Conservation (phyloP, 2,329 filamentous ascomycete species). For the Phymatotrichopsis omnivora region DNA sequence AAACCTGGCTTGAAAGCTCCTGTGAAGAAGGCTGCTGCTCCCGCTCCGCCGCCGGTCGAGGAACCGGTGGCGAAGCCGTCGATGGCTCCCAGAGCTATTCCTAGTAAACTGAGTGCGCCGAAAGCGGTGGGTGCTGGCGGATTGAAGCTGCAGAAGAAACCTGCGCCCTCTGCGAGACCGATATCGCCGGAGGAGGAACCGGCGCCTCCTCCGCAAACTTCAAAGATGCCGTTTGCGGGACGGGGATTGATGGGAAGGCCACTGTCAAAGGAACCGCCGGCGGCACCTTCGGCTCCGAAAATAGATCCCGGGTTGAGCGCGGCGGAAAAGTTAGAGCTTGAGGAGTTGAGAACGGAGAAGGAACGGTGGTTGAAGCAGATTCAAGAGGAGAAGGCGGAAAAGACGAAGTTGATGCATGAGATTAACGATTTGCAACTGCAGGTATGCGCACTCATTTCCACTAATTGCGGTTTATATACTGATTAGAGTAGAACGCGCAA, state of each 20-base stretch:
- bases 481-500: slow-evolving; percentile 74
- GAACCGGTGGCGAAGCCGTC: slow-evolving; percentile 42
- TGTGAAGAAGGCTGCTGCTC: slow-evolving; percentile 39
- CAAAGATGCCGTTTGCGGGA: slow-evolving; percentile 55
- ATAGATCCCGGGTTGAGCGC: slow-evolving; percentile 54
- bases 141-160: slow-evolving; percentile 51
- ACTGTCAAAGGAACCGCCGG: slow-evolving; percentile 60
- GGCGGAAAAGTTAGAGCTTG: slow-evolving; percentile 83
- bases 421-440: slow-evolving; percentile 71
- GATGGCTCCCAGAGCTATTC: slow-evolving; percentile 34
- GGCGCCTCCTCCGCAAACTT: slow-evolving; percentile 42
- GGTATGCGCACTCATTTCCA: slow-evolving; percentile 20
- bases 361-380: slow-evolving; percentile 64
- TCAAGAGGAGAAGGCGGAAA: slow-evolving; percentile 73
- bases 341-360: slow-evolving; percentile 75
- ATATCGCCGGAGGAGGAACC: slow-evolving; percentile 49
- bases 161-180: slow-evolving; percentile 42
- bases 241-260: slow-evolving; percentile 76
- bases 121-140: slow-evolving; percentile 35
- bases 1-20: slow-evolving; percentile 47
- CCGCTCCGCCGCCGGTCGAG: slow-evolving; percentile 34
- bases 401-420: slow-evolving; percentile 70
- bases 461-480: slow-evolving; percentile 1
- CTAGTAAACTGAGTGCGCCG: slow-evolving; percentile 44
- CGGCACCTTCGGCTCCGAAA: slow-evolving; percentile 42